Conservation (phyloP, 1,284 basidiomycete genomes). For the Dichomitus squalens region DNA sequence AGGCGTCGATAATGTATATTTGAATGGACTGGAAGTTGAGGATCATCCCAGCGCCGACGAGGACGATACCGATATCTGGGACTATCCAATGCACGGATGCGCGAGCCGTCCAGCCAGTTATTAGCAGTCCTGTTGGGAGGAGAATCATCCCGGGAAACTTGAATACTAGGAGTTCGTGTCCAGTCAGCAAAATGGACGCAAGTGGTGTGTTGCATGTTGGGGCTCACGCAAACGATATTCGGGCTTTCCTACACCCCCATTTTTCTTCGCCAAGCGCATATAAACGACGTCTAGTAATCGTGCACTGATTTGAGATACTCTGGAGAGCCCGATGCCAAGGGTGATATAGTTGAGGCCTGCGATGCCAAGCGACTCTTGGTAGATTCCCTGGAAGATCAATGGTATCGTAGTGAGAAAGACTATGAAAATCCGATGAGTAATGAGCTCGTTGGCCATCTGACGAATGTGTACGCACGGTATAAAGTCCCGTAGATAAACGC, state of each 20-base stretch:
- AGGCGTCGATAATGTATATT: conserved; percentile 67
- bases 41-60: conserved; percentile 55
- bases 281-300: conserved; percentile 58
- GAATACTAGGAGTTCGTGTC: conserved; percentile 41
- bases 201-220: no score
- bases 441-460: background rate
- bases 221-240: conserved; percentile 46
- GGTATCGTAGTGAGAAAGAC: conserved; percentile 72
- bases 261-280: conserved; percentile 46
- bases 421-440: conserved; percentile 22
- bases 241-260: conserved; percentile 57
- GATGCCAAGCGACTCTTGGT: conserved; percentile 53
- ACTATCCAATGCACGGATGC: conserved; percentile 63
- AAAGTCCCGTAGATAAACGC: conserved; percentile 53
- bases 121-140: conserved; percentile 62
- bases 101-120: conserved; percentile 68
- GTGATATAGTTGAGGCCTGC: conserved; percentile 67
- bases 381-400: conserved; percentile 55
- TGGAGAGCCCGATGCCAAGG: conserved; percentile 55
- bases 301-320: conserved; percentile 61
- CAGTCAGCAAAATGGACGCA: background rate
- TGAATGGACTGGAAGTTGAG: conserved; percentile 60
- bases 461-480: conserved; percentile 45
- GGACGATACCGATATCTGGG: conserved; percentile 62
- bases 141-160: conserved; percentile 60